A percentile compares a stretch with the other conserved stretches of the same genome.
These are phyloP conservation scores for Tylopilus orsonianus DNA, from an alignment of 1,284 basidiomycete genomes.

Conservation along the genomic window DNA sequence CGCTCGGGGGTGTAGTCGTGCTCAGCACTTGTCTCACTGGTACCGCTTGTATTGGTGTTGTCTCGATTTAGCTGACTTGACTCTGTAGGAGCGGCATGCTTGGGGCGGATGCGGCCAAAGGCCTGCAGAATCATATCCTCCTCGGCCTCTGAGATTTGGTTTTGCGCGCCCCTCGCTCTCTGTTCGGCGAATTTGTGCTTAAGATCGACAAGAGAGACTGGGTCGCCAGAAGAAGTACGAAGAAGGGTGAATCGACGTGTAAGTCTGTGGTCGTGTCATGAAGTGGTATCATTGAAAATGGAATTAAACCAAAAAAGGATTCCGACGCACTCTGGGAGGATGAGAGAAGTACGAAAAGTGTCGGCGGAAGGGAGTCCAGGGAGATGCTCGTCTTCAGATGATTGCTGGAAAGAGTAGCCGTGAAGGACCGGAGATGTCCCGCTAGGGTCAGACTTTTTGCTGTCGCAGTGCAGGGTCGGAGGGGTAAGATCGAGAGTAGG, in stretches of 20 bases:
- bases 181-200: constrained; percentile 70
- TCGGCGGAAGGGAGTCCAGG: constrained; percentile 62
- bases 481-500: constrained; percentile 30
- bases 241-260: constrained; percentile 77
- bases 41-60: constrained; percentile 16
- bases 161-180: constrained; percentile 61
- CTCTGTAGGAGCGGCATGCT: constrained; percentile 30
- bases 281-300: constrained; percentile 14
- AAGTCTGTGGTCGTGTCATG: constrained; percentile 49
- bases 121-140: constrained; percentile 80
- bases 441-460: constrained; percentile 32
- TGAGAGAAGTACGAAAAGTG: constrained; percentile 80
- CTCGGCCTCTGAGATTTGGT: constrained; percentile 74
- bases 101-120: constrained; percentile 57
- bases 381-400: constrained; percentile 37
- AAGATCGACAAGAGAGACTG: constrained; percentile 62
- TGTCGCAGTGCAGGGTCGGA: constrained; percentile 26
- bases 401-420: constrained; percentile 15
- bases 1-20: constrained; percentile 41
- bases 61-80: constrained; percentile 30
- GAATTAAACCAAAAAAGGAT: constrained; percentile 16
- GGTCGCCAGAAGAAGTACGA: constrained; percentile 62
- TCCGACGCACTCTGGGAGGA: constrained; percentile 72
- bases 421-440: constrained; percentile 18
- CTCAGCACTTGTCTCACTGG: constrained; percentile 37